Evolutionary conservation across 768 basidiomycete species (phyloP), one percentile per base, ranked within the genome.

Genomic region (Kwoniella sp.): DNA sequence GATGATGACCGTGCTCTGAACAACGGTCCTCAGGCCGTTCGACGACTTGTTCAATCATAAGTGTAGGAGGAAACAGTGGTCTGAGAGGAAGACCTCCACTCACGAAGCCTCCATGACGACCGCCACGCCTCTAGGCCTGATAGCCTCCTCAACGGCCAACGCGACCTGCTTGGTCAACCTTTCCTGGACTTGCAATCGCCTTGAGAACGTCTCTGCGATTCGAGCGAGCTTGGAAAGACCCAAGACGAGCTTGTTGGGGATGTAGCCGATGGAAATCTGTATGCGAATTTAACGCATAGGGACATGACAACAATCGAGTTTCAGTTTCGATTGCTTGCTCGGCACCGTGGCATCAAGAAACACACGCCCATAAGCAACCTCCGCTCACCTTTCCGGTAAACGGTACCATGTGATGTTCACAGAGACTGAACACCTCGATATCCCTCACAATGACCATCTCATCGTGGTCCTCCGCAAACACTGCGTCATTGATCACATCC

Each of bases 91-190:
- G n/a, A n/a, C n/a, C n/a, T n/a, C n/a, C 53, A 85, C 92, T 78
- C 79, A 93, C 92, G 91, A 91, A 67, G 94, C 94, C 82, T 99
- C 95, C 90, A 99, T 98, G 55, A 99, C 96, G 69, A 99, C 96
- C 8, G 96, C 96, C 41, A 99, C 96, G 51, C 96, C 96, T 73
- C 92, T 87, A 55, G 96, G 96, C 80, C 92, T 89, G 74, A 99
- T 97, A 20, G 96, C 96, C 81, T 99, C 95, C 81, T 96, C 91
- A 5, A 99, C 90, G n/a, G 95, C 93, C 58, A 96, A 86, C 8
- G 96, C 96, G 64, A 99, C 92, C 82, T 99, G 96, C 79, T 92
- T 93, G 47, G 96, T 98, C 52, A 99, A 84, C 31, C 96, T 88
- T 82, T 99, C 96, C 82, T 99, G 96, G 17, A 99, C 94, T 79